Evolutionary conservation across 495 filamentous ascomycete species (phyloP).

Genomic region (Xylaria cubensis): DNA sequence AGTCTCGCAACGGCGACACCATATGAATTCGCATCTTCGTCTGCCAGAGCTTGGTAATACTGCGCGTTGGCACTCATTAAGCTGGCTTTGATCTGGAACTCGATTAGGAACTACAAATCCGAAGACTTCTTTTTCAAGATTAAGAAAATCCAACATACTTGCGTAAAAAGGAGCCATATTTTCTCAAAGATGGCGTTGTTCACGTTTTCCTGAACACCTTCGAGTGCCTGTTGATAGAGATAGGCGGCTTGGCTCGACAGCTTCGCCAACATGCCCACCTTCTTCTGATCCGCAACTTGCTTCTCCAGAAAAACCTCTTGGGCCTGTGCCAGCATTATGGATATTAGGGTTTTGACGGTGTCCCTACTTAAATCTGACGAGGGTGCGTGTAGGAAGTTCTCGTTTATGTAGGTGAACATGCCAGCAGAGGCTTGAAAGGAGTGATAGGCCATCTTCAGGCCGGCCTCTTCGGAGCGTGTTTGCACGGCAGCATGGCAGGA

Average conservation of each 20-base stretch:
- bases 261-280: constrained; percentile 90
- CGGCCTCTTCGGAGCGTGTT: constrained; percentile 86
- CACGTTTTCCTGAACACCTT: constrained; percentile 92
- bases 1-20: constrained; percentile 86
- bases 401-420: constrained; percentile 99
- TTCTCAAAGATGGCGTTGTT: constrained; percentile 92
- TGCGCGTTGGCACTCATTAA: constrained; percentile 87
- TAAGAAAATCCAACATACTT: constrained; percentile 55
- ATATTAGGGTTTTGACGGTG: constrained; percentile 92
- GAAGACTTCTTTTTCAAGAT: neutral
- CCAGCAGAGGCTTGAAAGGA: constrained; percentile 97
- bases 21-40: constrained; percentile 86
- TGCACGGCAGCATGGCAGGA: constrained; percentile 96
- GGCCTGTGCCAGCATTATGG: constrained; percentile 90
- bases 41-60: constrained; percentile 91
- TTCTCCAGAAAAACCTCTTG: constrained; percentile 98
- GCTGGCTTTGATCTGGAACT: constrained; percentile 75
- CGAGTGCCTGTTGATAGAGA: constrained; percentile 83
- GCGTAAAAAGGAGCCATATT: constrained; percentile 85
- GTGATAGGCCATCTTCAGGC: constrained; percentile 95
- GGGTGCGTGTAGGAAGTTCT: constrained; percentile 97
- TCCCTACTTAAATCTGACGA: constrained; percentile 93
- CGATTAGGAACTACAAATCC: constrained; percentile 2
- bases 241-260: constrained; percentile 88
- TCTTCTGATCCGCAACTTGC: constrained; percentile 91